A percentile compares a stretch with the other conserved stretches of the same genome.
phyloP scores from a whole-genome alignment of 441 rosid genomes.

The Populus tomentosa region DNA sequence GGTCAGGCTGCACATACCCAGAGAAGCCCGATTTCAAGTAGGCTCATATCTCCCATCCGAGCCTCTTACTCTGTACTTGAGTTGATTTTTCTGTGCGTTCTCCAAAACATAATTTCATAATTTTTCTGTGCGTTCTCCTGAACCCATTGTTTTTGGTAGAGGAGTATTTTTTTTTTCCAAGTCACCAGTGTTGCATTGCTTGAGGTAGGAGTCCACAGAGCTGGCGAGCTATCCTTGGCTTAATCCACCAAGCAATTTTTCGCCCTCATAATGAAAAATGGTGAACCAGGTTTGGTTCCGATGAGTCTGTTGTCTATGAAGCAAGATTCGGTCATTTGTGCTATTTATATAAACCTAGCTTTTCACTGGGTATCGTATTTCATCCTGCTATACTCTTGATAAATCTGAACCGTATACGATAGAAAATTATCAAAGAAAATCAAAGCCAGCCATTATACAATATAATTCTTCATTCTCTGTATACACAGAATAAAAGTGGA shows the following conservation, averaged over 20 bases:
- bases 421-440: too few relatives aligned
- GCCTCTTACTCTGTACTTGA: background rate
- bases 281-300: background rate
- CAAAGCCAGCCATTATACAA: too few relatives aligned
- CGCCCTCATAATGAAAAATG: background rate
- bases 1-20: slow-evolving; percentile 92
- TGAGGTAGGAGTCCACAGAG: background rate
- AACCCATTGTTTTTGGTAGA: slow-evolving; percentile 13
- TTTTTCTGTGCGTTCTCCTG: background rate
- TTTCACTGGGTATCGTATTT: background rate
- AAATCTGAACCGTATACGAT: background rate
- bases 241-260: background rate
- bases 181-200: background rate
- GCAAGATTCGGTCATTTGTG: background rate
- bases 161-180: background rate
- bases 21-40: slow-evolving; percentile 52
- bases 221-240: background rate
- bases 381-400: background rate
- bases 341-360: background rate
- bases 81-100: background rate
- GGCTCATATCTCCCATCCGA: background rate
- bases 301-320: background rate
- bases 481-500: too few relatives aligned
- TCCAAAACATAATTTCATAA: background rate
- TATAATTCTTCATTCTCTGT: too few relatives aligned